Evolutionary conservation across 2,329 filamentous ascomycete genomes (phyloP).

Genomic region (Aspergillus floridensis): DNA sequence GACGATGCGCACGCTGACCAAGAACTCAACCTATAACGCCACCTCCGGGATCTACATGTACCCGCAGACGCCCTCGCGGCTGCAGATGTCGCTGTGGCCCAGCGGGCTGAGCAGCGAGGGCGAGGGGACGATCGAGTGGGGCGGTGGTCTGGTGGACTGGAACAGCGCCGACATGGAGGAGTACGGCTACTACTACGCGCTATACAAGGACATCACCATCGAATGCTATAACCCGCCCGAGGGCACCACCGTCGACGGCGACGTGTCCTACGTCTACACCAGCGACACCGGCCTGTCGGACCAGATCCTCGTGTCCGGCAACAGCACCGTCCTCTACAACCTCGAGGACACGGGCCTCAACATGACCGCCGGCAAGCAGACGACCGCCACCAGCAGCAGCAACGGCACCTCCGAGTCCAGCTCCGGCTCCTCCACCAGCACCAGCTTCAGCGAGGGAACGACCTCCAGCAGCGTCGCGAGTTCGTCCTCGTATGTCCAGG

Average conservation of each 20-base stretch:
- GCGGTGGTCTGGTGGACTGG: constrained; percentile 2
- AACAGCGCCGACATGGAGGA: not conserved
- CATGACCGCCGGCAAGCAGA: constrained; percentile 1
- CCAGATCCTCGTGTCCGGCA: not conserved
- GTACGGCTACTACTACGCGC: constrained; percentile 7
- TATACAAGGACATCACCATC: constrained; percentile 3
- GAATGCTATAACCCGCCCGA: constrained; percentile 2
- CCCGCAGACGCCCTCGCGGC: constrained; percentile 3
- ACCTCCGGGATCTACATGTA: constrained; percentile 1
- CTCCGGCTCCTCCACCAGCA: not conserved
- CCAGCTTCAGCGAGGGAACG: not conserved
- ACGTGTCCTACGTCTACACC: constrained; percentile 1
- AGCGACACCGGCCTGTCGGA: constrained; percentile 3
- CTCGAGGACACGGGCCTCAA: constrained; percentile 4
- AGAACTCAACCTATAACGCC: constrained; percentile 3
- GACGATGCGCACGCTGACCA: constrained; percentile 1
- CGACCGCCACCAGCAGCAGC: not conserved
- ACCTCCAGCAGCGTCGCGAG: not conserved
- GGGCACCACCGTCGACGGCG: not conserved
- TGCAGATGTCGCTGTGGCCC: constrained; percentile 5
- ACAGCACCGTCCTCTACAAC: constrained; percentile 3
- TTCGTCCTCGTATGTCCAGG: not conserved
- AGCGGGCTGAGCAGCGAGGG: not conserved
- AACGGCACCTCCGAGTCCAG: not conserved
- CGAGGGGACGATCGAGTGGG: constrained; percentile 2